Evolutionary conservation across 2,329 filamentous ascomycete genomes (phyloP).

Genomic region (Davidsoniella virescens): DNA sequence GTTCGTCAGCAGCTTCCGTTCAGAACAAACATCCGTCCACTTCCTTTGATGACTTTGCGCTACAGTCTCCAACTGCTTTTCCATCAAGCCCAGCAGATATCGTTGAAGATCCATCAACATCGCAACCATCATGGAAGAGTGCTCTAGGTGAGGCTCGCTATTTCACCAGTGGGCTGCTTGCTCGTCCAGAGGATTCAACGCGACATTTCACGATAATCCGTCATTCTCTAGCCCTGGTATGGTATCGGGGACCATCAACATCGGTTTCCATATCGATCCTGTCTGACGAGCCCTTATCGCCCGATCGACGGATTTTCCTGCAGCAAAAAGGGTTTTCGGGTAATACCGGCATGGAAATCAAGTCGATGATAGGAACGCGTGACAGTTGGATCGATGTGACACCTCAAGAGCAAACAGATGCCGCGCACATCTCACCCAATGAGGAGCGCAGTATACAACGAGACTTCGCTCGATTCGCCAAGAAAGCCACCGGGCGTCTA

Average conservation of each 20-base stretch:
- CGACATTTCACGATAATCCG: slow-evolving; percentile 51
- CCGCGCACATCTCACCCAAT: slow-evolving; percentile 32
- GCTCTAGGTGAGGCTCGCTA: slow-evolving; percentile 43
- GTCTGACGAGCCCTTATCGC: slow-evolving; percentile 38
- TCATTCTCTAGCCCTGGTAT: slow-evolving; percentile 46
- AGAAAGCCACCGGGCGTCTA: slow-evolving; percentile 30
- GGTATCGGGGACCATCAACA: slow-evolving; percentile 49
- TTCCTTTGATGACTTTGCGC: background rate
- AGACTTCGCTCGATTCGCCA: slow-evolving; percentile 47
- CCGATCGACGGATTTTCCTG: slow-evolving; percentile 45
- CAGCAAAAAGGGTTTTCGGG: slow-evolving; percentile 54
- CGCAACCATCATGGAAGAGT: slow-evolving; percentile 24
- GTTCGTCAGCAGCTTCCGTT: background rate
- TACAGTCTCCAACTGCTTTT: background rate
- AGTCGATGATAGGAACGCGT: slow-evolving; percentile 42
- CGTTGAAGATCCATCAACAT: background rate
- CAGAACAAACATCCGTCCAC: background rate
- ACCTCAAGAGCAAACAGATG: slow-evolving; percentile 30
- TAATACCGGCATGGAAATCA: slow-evolving; percentile 50
- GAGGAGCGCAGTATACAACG: slow-evolving; percentile 53
- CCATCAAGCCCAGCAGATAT: background rate
- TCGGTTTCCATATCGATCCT: slow-evolving; percentile 50
- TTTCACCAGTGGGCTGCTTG: slow-evolving; percentile 48
- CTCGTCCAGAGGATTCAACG: slow-evolving; percentile 46
- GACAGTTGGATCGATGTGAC: slow-evolving; percentile 53